phyloP scores from a whole-genome alignment of 116 monocot genomes.

The Thalassia testudinum region DNA sequence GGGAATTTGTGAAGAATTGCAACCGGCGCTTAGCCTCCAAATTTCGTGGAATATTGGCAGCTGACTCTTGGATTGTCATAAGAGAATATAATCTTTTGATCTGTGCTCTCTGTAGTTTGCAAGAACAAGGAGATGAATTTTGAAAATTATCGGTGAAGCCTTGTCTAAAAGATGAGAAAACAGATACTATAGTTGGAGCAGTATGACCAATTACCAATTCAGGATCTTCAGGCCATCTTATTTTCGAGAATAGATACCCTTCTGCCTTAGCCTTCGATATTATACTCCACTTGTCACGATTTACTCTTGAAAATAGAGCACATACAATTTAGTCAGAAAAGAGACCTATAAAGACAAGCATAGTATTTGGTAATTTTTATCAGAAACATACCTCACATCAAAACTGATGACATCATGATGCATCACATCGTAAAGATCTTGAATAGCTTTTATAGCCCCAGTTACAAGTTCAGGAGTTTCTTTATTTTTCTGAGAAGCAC shows the following conservation, averaged over 20 bases:
- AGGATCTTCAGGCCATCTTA: slow-evolving; percentile 79
- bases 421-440: slow-evolving; percentile 87
- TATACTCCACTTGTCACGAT: slow-evolving; percentile 42
- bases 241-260: slow-evolving; percentile 61
- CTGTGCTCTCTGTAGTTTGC: slow-evolving; percentile 30
- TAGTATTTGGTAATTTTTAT: background rate
- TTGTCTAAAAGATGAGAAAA: no score
- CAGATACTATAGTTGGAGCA: no score
- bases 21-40: slow-evolving; percentile 79
- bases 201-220: slow-evolving; percentile 30
- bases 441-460: slow-evolving; percentile 81
- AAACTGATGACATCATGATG: slow-evolving; percentile 62
- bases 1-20: slow-evolving; percentile 83
- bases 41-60: slow-evolving; percentile 77
- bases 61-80: slow-evolving; percentile 78
- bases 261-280: slow-evolving; percentile 59
- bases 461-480: slow-evolving; percentile 42
- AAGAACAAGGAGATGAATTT: no score
- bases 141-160: no score
- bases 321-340: background rate
- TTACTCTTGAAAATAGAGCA: slow-evolving; percentile 23
- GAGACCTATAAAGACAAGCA: background rate
- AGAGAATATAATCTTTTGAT: slow-evolving; percentile 76
- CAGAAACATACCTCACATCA: slow-evolving; percentile 47
- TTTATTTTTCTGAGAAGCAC: slow-evolving; percentile 26